Base-by-base conservation (phyloP, 306 rosid genomes). In the Pachyrhizus erosus region DNA sequence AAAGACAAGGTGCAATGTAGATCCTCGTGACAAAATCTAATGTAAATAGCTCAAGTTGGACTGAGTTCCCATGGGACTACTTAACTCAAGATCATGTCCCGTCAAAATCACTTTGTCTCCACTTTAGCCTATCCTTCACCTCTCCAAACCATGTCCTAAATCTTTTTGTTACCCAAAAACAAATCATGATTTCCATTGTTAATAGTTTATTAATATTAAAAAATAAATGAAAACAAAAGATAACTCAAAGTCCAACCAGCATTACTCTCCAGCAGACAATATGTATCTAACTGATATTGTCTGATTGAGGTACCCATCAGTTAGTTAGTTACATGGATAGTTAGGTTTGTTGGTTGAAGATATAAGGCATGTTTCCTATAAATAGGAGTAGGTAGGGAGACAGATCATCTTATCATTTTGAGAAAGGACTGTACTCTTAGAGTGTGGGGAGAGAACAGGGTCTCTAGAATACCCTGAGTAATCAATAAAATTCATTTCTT, bases 91-190 rank as follows among this genome's bases (percentile, higher is more conserved):
- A 70, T 29, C 45, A 58, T n/a, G 61, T 80, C 49, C 54, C 34
- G 9, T 15, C 84, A 71, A 70, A 54, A 80, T 8, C 13, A 31
- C 42, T 80, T 24, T 27, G 51, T 58, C 70, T 80, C 74, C 42
- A 64, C 58, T 39, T 21, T 15, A 24, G 61, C 83, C n/a, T 29
- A 70, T 43, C 49, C 18, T 80, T 80, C 69, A 20, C 46, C 60
- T 37, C 57, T 69, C 21, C 2, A 55, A 7, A 39, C 7, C 58
- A 55, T 54, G 48, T 23, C n/a, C 18, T 42, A 13, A 57, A 26
- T 49, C 23, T 4, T 51, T 18, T 24, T 67, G 15, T 51, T 52
- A 67, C 42, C 68, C 77, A 34, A 66, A 78, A 49, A 31, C 18
- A 66, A 51, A 21, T 8, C n/a, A 46, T 49, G 65, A 34, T 37